Evolutionary conservation across 2,329 filamentous ascomycete species (phyloP).

Genomic region (Colletotrichum sp.): DNA sequence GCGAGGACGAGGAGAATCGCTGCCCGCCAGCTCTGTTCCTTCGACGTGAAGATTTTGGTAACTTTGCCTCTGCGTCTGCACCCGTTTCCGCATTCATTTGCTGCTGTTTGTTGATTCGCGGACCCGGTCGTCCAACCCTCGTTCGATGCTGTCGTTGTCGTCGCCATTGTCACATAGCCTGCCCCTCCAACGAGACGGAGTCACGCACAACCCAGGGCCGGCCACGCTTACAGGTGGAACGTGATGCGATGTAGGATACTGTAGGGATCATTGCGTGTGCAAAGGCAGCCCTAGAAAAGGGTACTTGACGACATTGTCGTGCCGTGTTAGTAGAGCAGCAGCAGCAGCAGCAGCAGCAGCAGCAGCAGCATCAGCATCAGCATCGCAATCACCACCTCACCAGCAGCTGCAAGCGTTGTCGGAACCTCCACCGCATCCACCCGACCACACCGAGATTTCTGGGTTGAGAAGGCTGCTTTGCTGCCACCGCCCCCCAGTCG

Average conservation of each 20-base stretch:
- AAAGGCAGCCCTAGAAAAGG: background rate
- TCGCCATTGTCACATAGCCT: background rate
- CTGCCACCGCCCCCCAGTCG: background rate
- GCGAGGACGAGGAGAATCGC: background rate
- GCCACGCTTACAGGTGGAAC: slow-evolving; percentile 5
- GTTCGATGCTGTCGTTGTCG: background rate
- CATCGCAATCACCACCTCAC: background rate
- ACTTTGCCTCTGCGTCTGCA: background rate
- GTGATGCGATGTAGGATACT: background rate
- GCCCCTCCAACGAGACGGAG: slow-evolving; percentile 4
- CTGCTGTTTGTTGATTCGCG: background rate
- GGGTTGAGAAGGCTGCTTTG: background rate
- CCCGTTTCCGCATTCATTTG: background rate
- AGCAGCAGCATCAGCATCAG: too few relatives aligned
- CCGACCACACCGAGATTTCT: background rate
- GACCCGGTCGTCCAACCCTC: background rate
- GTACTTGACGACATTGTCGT: background rate
- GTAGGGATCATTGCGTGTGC: background rate
- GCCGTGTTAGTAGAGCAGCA: background rate
- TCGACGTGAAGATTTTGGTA: background rate
- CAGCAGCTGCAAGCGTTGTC: background rate
- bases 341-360: background rate
- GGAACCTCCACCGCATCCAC: background rate
- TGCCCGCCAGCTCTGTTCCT: background rate
- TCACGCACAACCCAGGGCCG: background rate